Base-by-base conservation (phyloP, 805 yeast genomes). In the Ogataea henricii region DNA sequence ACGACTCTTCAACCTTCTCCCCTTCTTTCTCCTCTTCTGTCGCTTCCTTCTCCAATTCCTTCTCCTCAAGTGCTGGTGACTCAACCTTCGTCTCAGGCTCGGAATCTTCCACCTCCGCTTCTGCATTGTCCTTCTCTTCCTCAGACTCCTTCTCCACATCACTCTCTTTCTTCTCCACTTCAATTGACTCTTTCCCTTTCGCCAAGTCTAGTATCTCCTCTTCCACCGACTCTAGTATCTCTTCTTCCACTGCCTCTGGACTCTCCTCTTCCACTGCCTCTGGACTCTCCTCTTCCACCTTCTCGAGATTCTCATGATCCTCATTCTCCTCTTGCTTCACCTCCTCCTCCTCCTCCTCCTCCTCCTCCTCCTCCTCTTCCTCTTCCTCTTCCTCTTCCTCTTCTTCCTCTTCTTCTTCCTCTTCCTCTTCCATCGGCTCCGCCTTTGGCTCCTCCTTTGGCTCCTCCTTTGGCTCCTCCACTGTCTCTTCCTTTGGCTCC, bases 221-320 rank as follows among this genome's bases (percentile, higher is more conserved):
- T 14, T 8, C 30, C 10, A 12, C n/a, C 30, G 30, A 4, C 13
- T 23, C 30, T 27, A 13, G 30, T 4, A 13, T 8, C 10, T 4
- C 20, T n/a, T 20, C 38, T 8, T 32, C 43, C 18, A 40, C 45
- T 17, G 30, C 44, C n/a, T 37, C 34, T 12, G 44, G 51, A 20
- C 26, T 46, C 14, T 40, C 32, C 35, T 35, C 48, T 16, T 18
- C 37, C 30, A 45, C 51, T 18, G 30, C 35, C n/a, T 23, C 35
- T n/a, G 14, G n/a, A n/a, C n/a, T 38, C 30, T 35, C 44, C 16
- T 54, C 51, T 21, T 36, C 37, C 13, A 37, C 47, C 27, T 46
- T 45, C n/a, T 45, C 52, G 20, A 29, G 26, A 43, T 47, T 10
- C 40, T 49, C 27, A 26, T 18, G 10, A 7, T 10, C 40, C 8